Evolutionary conservation across 345 rosid species (phyloP), one percentile per base, ranked within the genome.

Genomic region (Brassica nigra): DNA sequence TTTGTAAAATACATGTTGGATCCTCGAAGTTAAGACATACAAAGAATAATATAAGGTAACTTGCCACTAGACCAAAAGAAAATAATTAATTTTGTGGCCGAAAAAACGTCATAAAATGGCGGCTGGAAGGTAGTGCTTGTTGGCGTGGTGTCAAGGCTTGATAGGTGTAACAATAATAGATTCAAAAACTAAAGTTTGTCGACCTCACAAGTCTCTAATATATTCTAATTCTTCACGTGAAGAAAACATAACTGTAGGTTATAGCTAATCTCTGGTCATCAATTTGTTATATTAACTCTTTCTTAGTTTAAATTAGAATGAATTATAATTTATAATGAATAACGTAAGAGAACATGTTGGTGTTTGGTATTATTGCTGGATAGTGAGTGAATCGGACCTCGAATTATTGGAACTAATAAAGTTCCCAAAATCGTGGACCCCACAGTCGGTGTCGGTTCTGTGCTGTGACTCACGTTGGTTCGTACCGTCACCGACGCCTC

Each of bases 401-500:
- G 39, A 59, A 76, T 61, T 61, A 65, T 58, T 78, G 66, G 36
- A 79, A 79, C 27, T 1, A 67, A 67, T 1, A 67, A 67, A 59
- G 70, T 73, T 68, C 42, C 12, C 15, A 68, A 71, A 34, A 52
- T 28, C 14, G 20, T 52, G 66, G 83, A 62, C 61, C 83, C 83
- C 16, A 80, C 59, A 27, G 64, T 12, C 66, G 20, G 79, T 69
- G 79, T 80, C 79, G 79, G 79, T 68, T 65, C 57, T 30, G 49
- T 42, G 47, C 65, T 42, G 74, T 74, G 70, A 68, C 59, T 44
- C 54, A 44, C 54, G 4, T 52, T 62, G 58, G 64, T 49, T 73
- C 73, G 36, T 44, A 59, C 31, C 64, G 64, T 5, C 75, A 68
- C 78, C 78, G 82, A 74, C 82, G 63, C 82, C 63, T 73, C 65